Conservation (phyloP, 805 yeast species). For the Yamadazyma sp. region DNA sequence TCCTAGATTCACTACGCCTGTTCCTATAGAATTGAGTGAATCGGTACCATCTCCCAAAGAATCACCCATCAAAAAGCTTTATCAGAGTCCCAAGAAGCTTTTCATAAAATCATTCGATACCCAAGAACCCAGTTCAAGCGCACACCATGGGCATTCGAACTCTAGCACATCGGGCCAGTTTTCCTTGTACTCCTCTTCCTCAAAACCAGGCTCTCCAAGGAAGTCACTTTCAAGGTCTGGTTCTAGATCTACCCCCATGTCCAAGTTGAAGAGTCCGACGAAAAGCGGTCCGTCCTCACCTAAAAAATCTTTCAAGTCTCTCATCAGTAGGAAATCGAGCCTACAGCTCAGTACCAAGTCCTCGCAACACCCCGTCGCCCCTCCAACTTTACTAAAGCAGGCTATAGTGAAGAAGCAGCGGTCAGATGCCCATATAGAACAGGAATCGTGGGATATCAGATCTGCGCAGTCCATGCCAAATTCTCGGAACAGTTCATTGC, state of each 20-base stretch:
- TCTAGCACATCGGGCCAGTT: slow-evolving; percentile 27
- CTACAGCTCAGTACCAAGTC: neutral
- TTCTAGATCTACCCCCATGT: neutral
- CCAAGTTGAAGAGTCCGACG: neutral
- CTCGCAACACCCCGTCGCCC: slow-evolving; percentile 10
- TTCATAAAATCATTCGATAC: slow-evolving; percentile 19
- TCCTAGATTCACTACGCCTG: slow-evolving; percentile 10
- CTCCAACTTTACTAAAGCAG: slow-evolving; percentile 19
- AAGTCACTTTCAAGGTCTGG: slow-evolving; percentile 1
- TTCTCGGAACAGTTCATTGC: slow-evolving; percentile 46
- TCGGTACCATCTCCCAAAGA: slow-evolving; percentile 9
- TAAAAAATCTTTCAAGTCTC: slow-evolving; percentile 13
- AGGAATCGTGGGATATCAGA: slow-evolving; percentile 28
- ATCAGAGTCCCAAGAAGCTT: slow-evolving; percentile 27
- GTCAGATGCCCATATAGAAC: slow-evolving; percentile 2
- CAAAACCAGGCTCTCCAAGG: slow-evolving; percentile 14
- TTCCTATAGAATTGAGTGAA: slow-evolving; percentile 6
- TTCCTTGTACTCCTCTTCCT: slow-evolving; percentile 23
- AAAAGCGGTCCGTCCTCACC: slow-evolving; percentile 13
- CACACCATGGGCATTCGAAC: slow-evolving; percentile 26
- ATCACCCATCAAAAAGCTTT: slow-evolving; percentile 35
- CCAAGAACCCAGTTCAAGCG: neutral
- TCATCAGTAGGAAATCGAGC: slow-evolving; percentile 9
- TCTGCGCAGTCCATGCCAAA: slow-evolving; percentile 24
- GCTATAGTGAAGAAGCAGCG: slow-evolving; percentile 16